Conservation (phyloP, 1,284 basidiomycete genomes). For the Puccinia horiana region DNA sequence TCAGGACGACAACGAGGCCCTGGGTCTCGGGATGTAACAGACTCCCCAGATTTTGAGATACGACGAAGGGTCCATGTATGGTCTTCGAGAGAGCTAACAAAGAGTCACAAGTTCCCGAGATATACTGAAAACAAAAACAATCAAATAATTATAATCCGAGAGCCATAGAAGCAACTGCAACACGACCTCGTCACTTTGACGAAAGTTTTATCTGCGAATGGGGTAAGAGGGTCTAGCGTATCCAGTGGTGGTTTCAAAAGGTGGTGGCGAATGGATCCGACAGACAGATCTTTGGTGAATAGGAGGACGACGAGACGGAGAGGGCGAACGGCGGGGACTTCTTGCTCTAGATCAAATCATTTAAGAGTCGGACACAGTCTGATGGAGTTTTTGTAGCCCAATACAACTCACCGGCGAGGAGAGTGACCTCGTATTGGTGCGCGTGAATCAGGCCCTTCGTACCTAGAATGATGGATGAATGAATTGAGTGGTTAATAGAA, state of each 20-base stretch:
- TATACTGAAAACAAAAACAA: too few relatives aligned
- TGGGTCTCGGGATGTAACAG: too few relatives aligned
- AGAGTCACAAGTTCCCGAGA: too few relatives aligned
- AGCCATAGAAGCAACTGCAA: too few relatives aligned
- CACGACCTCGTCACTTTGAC: too few relatives aligned
- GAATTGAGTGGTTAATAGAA: background rate
- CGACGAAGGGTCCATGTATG: too few relatives aligned
- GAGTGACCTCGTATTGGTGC: background rate
- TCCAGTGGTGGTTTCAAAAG: background rate
- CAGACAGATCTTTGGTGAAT: background rate
- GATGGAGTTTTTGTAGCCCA: background rate
- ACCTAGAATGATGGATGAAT: background rate
- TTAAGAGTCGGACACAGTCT: too few relatives aligned
- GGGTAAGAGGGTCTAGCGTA: constrained; percentile 6
- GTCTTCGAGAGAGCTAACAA: too few relatives aligned
- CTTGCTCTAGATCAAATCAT: background rate
- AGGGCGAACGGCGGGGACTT: constrained; percentile 16
- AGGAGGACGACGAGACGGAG: background rate
- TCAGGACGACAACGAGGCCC: too few relatives aligned
- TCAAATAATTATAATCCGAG: too few relatives aligned
- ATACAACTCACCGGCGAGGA: constrained; percentile 9
- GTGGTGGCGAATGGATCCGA: background rate
- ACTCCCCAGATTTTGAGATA: too few relatives aligned
- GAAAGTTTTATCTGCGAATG: background rate
- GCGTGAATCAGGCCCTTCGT: background rate